Percentiles rank a stretch among this genome's conserved stretches.
Conservation (phyloP, 2,329 filamentous ascomycete species). For the Aspergillus versicolor region DNA sequence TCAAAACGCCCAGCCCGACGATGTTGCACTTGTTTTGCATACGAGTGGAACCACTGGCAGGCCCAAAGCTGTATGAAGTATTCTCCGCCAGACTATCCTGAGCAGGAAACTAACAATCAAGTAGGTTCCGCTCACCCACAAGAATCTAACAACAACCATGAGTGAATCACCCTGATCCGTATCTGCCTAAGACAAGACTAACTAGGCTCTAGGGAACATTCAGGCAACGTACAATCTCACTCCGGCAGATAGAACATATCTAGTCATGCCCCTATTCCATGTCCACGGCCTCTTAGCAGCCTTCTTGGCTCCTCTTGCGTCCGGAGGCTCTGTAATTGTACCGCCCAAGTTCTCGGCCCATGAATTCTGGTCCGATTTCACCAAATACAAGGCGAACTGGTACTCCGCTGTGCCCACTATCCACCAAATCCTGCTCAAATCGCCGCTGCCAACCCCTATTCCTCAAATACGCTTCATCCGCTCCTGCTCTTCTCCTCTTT, state of each 20-base stretch:
- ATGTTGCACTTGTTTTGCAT: slow-evolving; percentile 78
- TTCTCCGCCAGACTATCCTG: not conserved
- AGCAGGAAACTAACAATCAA: slow-evolving; percentile 6
- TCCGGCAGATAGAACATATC: slow-evolving; percentile 71
- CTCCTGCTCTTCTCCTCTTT: slow-evolving; percentile 80
- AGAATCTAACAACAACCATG: slow-evolving; percentile 80
- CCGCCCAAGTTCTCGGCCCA: slow-evolving; percentile 76
- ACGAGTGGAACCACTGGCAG: slow-evolving; percentile 82
- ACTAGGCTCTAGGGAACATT: slow-evolving; percentile 62
- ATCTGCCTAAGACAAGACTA: not conserved
- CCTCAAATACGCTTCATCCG: slow-evolving; percentile 81
- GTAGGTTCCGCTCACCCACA: slow-evolving; percentile 73
- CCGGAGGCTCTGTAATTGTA: slow-evolving; percentile 76
- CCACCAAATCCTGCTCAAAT: slow-evolving; percentile 82
- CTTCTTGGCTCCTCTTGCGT: slow-evolving; percentile 73
- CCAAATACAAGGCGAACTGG: slow-evolving; percentile 75
- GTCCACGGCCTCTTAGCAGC: slow-evolving; percentile 84
- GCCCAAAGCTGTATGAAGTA: slow-evolving; percentile 68
- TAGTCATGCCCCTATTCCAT: slow-evolving; percentile 90
- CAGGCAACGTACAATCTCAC: slow-evolving; percentile 73
- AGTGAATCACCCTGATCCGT: slow-evolving; percentile 43
- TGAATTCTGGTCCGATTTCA: slow-evolving; percentile 80
- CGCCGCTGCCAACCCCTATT: slow-evolving; percentile 64
- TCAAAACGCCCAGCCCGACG: slow-evolving; percentile 65
- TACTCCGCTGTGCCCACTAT: slow-evolving; percentile 93